Evolutionary conservation across 1,139 yeast species (phyloP), one percentile per base, ranked within the genome.

Genomic region (Taphrina communis): DNA sequence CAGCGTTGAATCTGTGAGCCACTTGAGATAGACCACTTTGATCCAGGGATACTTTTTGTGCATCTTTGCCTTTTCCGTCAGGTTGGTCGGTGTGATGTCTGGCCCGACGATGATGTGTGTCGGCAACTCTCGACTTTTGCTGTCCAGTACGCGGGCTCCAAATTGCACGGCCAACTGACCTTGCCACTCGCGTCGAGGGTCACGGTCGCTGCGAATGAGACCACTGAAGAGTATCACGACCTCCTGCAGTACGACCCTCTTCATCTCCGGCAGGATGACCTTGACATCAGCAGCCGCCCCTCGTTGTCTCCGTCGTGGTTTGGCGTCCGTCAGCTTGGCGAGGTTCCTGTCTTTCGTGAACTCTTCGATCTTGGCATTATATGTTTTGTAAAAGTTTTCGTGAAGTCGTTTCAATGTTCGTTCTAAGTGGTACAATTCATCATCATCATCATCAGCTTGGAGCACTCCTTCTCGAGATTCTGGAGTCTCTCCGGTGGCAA

Each of bases 141-240:
- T 48, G 21, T 87, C 83, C 0, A 89, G 89, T 9, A 94, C 93
- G 6, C 82, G 82, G 0, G 97, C 98, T 0, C 99, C 99, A 82
- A 94, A 94, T 71, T 93, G 90, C 69, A 86, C 85, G 19, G 94
- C 89, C 97, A 98, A 93, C 38, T 88, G 86, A 1, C 93, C 97
- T 65, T 94, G 90, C 76, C 91, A 97, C 1, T 80, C 81, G 21
- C 72, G 69, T 68, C 88, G 88, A 21, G 90, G 80, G 70, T 86
- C 84, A 6, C 88, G 83, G 0, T 95, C 95, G 19, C 90, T 77
- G 0, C 97, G 97, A 25, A 94, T 84, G 17, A 93, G 83, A 0
- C 98, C 98, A 0, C 97, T 89, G 75, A 94, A 89, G 38, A 94
- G 82, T 69, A 94, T 85, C 0, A 86, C 86, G 60, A 88, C 84